Base-by-base conservation (phyloP, 2,329 filamentous ascomycete species). In the Exophiala aquamarina region DNA sequence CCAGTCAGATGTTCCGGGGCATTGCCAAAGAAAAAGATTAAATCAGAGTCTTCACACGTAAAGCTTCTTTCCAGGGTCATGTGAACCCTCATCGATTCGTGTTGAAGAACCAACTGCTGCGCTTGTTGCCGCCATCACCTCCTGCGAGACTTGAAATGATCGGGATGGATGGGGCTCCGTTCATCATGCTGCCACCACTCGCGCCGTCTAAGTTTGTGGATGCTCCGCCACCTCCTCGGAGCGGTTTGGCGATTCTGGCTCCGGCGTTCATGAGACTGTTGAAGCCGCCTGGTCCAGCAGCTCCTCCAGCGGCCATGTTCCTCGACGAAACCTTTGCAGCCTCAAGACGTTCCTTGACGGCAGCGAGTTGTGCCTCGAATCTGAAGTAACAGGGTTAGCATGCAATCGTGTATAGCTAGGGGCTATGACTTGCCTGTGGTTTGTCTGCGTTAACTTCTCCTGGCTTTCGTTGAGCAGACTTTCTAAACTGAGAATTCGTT, bases 301-400 rank as follows among this genome's bases (percentile, higher is more conserved):
- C 69, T 52, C 70, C 45, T 52, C 57, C 70, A 45, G 78, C 76
- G 6, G 81, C 76, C 45, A 96, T 81, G 44, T 89, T 90, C 57
- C 90, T 86, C 9, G 91, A 95, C 57, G 87, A 93, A 62, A 91
- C 89, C 72, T 97, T 98, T 67, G 91, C 93, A 42, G 89, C 87
- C 72, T 98, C 93, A 58, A 98, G 85, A 54, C 93, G 88, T 68
- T 98, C 93, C 77, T 97, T 98, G 71, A 98, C 93, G 41, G 91
- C 90, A 34, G 90, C 87, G 66, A 98, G 87, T 73, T 98, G 93
- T 29, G 89, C 86, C 76, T 98, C 93, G 76, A 98, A 98, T 68
- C 93, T 97, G 66, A 19, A 23, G 11, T 3, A 31, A 6, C n/a
- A 44, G 35, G 11, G 47, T 54, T 47, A 56, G 49, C 46, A 28